phyloP scores from a whole-genome alignment of 768 basidiomycete genomes.

The Pisolithus orientalis region DNA sequence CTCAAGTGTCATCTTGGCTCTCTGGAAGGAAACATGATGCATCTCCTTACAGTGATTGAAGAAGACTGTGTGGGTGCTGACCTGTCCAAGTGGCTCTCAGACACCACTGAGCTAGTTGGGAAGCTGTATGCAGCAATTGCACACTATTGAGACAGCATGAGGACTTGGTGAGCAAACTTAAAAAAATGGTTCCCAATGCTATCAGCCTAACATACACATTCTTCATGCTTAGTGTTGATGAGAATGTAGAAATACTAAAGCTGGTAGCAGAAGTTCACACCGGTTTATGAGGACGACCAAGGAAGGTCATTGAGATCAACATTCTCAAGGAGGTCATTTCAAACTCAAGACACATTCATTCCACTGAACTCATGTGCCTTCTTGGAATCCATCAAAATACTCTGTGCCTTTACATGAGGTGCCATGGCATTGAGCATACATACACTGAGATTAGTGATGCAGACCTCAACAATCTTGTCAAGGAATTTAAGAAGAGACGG shows the following conservation, averaged over 20 bases:
- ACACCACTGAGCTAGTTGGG: background rate
- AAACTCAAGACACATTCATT: background rate
- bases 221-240: no score
- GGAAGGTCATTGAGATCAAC: no score
- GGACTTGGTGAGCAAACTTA: no score
- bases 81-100: background rate
- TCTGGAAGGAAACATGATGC: background rate
- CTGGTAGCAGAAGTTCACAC: no score
- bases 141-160: no score
- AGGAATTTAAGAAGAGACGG: conserved; percentile 7
- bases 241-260: no score
- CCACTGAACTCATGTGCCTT: background rate
- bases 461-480: conserved; percentile 6
- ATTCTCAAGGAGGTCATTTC: background rate
- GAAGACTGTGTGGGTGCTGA: background rate
- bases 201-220: no score
- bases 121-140: no score
- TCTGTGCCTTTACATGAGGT: conserved; percentile 1
- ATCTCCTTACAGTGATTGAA: conserved; percentile 3
- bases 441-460: conserved; percentile 1
- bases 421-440: background rate
- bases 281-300: no score
- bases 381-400: conserved; percentile 4
- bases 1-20: background rate
- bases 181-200: no score